Evolutionary conservation across 805 yeast genomes (phyloP), one percentile per base, ranked within the genome.

Genomic region (Lipomyces yamadae): DNA sequence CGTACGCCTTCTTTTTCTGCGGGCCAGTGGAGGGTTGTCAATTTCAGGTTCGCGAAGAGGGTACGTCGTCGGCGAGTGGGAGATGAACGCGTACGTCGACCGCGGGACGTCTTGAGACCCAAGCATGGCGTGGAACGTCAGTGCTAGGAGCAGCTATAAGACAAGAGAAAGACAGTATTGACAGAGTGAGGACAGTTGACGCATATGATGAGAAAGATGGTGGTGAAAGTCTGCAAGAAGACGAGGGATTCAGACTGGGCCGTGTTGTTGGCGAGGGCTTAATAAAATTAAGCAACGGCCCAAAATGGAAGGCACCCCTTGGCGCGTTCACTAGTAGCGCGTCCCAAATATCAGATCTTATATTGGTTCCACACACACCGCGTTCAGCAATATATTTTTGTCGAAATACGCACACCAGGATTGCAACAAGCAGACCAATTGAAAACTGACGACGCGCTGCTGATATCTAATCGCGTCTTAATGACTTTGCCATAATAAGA

Each of bases 1-100:
- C 0, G 99, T 95, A 81, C 98, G 89, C 80, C 99, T 87, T 79
- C 99, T 86, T 77, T 94, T 94, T 64, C 98, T 87, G 73, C 98
- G 88, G 0, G 97, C 98, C 66, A 93, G 81, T 59, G 92, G 92
- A n/a, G 92, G 92, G 75, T 93, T 91, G 78, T 92, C 97, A 64
- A 92, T 91, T 64, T 82, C 79, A 34, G 97, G 96, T 75, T 90
- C 96, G 68, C 88, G 89, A 2, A 86, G 82, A 15, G 96, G 92
- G 76, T 88, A 94, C 0, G 97, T 91, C 24, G 92, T 87, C 35
- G 92, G 96, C 6, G 97, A 91, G 78, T 94, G 98, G 30, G 96
- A 88, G 71, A 94, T 94, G 78, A 94, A 94, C 18, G 98, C 98
- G 79, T 69, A 72, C 13, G 72, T 63, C 30, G 72, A 57, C 18